Evolutionary conservation across 148 eudicot genomes (phyloP), one percentile per base, ranked within the genome.

Genomic region (Fallopia convolvulus): DNA sequence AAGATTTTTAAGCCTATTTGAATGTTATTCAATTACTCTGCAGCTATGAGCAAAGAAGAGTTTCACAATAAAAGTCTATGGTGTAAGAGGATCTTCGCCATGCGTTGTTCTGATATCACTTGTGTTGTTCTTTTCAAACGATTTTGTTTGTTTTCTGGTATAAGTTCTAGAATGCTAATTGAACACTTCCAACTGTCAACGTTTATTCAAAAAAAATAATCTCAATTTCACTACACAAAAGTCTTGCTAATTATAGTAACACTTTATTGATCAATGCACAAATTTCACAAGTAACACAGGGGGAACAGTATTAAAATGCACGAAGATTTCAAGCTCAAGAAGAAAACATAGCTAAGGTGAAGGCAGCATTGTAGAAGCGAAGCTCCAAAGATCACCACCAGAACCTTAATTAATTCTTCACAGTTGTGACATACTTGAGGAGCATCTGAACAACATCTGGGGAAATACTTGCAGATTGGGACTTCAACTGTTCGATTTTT

Each of bases 371-470:
- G 63, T 8, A 56, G 68, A 30, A 61, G 11, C 8, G 68, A 61
- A 61, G 33, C 68, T 61, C 15, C 13, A 61, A 56, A 26, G 68
- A 23, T 23, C 15, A 61, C 9, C 36, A 61, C 9, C 68, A 26
- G 36, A 23, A 10, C 15, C 68, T 61, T 82, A 89, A 88, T 87
- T 85, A 92, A 88, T 87, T 85, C 81, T 87, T 92, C 66, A 90
- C 92, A 0, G 91, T 80, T n/a, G 91, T 94, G 41, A 92, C 96
- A 46, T 88, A 92, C 85, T 85, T 94, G 78, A 94, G 86, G 79
- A 94, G 89, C 99, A 92, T 92, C 76, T 88, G 84, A 79, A 90
- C 93, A 74, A 92, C 91, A 18, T 89, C 96, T 3, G 87, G 85
- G 61, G 99, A 90, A 56, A 94, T 91, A 75, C 83, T 86, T 32